Conservation (phyloP, 257 asterid species). For the Solanum okadae region DNA sequence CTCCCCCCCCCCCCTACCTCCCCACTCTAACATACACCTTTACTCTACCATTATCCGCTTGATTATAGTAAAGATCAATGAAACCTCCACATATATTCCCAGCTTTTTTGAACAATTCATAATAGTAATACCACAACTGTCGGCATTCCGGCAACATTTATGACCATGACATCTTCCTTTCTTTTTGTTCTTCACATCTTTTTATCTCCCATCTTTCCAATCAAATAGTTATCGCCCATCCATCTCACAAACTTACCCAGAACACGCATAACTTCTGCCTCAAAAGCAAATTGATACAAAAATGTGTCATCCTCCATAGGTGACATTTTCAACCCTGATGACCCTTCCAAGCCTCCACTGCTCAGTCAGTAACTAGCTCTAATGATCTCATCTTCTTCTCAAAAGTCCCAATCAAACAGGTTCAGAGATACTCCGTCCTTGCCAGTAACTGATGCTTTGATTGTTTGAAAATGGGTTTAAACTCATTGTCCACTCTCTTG, state of each 20-base stretch:
- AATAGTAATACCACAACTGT: neutral
- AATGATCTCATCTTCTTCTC: neutral
- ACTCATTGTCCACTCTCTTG: neutral
- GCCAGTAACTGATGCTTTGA: neutral
- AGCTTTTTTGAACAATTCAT: neutral
- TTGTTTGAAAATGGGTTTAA: neutral
- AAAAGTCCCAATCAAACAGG: neutral
- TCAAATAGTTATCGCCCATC: neutral
- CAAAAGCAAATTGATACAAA: neutral
- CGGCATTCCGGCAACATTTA: neutral
- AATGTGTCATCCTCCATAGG: neutral
- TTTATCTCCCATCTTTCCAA: neutral
- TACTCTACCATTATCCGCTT: neutral
- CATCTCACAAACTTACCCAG: neutral
- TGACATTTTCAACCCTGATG: neutral
- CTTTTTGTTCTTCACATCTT: neutral
- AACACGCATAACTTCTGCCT: neutral
- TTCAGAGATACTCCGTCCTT: neutral
- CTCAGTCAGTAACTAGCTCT: neutral
- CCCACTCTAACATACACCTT: neutral
- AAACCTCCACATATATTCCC: neutral
- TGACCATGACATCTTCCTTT: neutral
- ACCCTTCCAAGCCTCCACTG: neutral
- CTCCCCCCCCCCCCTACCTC: neutral
- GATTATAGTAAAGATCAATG: neutral